These are phyloP conservation scores for Dipteronia sinensis DNA, from an alignment of 345 rosid genomes.

Conservation along the genomic window DNA sequence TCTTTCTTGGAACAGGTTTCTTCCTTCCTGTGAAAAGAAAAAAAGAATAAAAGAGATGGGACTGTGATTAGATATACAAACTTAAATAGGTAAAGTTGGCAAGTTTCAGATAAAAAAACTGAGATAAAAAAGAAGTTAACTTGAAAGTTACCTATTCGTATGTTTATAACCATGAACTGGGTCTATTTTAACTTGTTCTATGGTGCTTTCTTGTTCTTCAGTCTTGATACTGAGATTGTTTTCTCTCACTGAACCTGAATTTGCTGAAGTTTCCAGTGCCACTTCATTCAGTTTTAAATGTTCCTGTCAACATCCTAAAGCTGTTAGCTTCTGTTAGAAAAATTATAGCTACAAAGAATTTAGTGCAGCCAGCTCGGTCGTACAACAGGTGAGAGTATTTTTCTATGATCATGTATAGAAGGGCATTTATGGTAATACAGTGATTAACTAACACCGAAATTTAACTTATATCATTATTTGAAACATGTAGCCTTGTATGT, in stretches of 20 bases:
- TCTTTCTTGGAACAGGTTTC: conserved; percentile 34
- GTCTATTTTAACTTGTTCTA: conserved; percentile 26
- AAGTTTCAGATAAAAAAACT: no score
- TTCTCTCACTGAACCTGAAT: conserved; percentile 8
- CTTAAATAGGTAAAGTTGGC: not conserved
- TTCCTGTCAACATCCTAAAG: conserved; percentile 17
- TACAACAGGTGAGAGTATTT: not conserved
- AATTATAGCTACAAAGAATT: not conserved
- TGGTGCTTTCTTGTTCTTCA: conserved; percentile 30
- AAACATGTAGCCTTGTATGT: conserved; percentile 9
- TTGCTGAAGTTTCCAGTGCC: not conserved
- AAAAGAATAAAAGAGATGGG: not conserved
- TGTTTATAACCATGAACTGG: conserved; percentile 40
- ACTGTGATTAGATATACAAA: conserved; percentile 7
- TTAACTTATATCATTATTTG: not conserved
- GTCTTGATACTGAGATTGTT: conserved; percentile 20
- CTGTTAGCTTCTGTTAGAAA: not conserved
- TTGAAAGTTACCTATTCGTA: conserved; percentile 14
- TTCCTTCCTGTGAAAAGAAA: conserved; percentile 32
- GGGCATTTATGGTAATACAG: not conserved
- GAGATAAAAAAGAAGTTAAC: conserved; percentile 1
- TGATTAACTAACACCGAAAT: not conserved
- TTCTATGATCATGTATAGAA: not conserved
- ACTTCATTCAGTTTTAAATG: conserved; percentile 7
- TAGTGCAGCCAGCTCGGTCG: not conserved